Evolutionary conservation across 108 stramenopile species (phyloP), one percentile per base, ranked within the genome.

Genomic region (Epithemia pelagica): DNA sequence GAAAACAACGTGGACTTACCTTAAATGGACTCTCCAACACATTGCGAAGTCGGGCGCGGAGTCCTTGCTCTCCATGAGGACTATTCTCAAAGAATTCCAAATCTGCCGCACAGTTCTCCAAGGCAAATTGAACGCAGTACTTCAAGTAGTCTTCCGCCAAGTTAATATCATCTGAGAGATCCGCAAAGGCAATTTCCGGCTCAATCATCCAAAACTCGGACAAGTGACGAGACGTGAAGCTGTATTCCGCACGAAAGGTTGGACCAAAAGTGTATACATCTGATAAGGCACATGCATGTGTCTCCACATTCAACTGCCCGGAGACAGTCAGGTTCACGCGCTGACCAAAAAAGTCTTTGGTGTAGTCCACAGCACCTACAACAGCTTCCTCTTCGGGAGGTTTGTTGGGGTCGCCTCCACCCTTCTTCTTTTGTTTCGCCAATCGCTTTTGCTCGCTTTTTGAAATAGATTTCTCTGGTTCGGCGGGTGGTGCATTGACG

Each of bases 191-290:
- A 57, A 90, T 84, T 86, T 97, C 97, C 22, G 93, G 93, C 75
- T 97, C 97, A 58, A 98, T 91, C 83, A 95, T 94, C 81, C 89
- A 84, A 73, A 98, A 98, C 74, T 98, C 97, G 2, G 97, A 89
- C 51, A 98, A 72, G 75, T 98, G 97, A 52, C 92, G 81, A n/a
- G 86, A 80, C 28, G 97, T 98, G 75, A 96, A 87, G 51, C 87
- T 89, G 75, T 96, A 94, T 76, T 98, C 97, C 23, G 97, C 97
- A 21, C 96, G 81, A 74, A 98, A 98, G 24, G 92, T 91, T 8
- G 94, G 94, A 28, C 94, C 93, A 67, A 92, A 96, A 37, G 97
- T 98, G 84, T 98, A 98, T 1, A 96, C 96, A 71, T 96, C 93
- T 51, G 83, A 78, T 31, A 96, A 70, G 8, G 91, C 94, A 70